phyloP scores from a whole-genome alignment of 73 alveolate species.

The Symbiodinium pilosum region DNA sequence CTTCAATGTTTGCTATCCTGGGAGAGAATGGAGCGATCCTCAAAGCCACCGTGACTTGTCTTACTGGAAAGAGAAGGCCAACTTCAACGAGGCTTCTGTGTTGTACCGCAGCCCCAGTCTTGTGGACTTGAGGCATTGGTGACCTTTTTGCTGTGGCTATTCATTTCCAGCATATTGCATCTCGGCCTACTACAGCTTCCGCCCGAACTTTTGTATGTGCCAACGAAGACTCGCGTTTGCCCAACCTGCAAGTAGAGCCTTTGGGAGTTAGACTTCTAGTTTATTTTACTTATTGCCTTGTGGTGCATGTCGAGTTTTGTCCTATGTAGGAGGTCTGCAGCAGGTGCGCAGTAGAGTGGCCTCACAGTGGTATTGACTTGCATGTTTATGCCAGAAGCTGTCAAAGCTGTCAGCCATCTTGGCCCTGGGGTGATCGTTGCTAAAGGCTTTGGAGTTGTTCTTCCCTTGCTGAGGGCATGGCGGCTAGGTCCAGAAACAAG shows the following conservation, averaged over 20 bases:
- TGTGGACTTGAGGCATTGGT: slow-evolving; percentile 4
- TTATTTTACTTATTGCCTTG: too few species aligned
- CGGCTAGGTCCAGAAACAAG: neutral
- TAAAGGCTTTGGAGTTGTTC: too few species aligned
- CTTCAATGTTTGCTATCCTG: slow-evolving; percentile 38
- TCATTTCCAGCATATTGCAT: slow-evolving; percentile 43
- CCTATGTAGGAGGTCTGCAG: neutral
- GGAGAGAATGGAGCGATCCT: slow-evolving; percentile 47
- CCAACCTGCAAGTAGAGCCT: too few species aligned
- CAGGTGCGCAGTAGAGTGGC: neutral
- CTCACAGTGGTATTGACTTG: neutral
- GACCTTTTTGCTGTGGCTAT: slow-evolving; percentile 59
- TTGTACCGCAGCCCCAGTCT: neutral
- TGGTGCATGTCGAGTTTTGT: too few species aligned
- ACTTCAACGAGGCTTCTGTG: neutral
- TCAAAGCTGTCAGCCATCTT: too few species aligned
- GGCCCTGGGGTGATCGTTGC: too few species aligned
- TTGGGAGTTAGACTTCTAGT: too few species aligned
- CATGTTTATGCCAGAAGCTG: too few species aligned
- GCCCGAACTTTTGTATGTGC: too few species aligned
- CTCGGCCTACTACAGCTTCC: neutral
- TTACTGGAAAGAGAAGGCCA: neutral
- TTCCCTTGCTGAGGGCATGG: neutral
- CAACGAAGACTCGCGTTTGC: too few species aligned
- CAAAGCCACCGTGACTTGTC: slow-evolving; percentile 76